These are phyloP conservation scores for Nigrospora oryzae DNA, from an alignment of 2,329 filamentous ascomycete species.

Conservation along the genomic window DNA sequence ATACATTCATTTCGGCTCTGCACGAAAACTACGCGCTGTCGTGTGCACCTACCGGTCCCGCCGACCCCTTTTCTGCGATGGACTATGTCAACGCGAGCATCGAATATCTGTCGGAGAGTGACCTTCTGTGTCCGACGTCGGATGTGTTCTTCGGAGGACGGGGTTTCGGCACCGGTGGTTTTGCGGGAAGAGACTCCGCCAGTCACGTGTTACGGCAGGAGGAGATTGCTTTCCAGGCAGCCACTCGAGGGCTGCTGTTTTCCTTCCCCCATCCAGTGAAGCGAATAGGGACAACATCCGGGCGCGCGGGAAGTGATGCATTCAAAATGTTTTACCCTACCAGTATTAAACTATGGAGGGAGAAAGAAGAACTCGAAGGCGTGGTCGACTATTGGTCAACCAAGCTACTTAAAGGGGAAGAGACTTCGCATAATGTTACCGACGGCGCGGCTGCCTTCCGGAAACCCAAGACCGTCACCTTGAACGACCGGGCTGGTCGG, in stretches of 20 bases:
- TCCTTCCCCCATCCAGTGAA: constrained; percentile 81
- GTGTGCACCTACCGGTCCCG: constrained; percentile 50
- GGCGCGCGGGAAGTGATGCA: constrained; percentile 47
- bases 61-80: constrained; percentile 52
- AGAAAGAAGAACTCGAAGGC: constrained; percentile 72
- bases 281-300: constrained; percentile 40
- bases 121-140: constrained; percentile 71
- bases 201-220: constrained; percentile 80
- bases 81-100: constrained; percentile 81
- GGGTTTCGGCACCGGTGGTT: constrained; percentile 37
- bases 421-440: constrained; percentile 26
- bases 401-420: constrained; percentile 48
- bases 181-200: constrained; percentile 44
- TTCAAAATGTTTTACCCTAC: constrained; percentile 91
- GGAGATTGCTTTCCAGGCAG: constrained; percentile 88
- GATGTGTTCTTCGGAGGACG: constrained; percentile 58
- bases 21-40: constrained; percentile 93
- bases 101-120: constrained; percentile 77
- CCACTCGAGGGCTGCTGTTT: constrained; percentile 79
- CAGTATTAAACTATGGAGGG: constrained; percentile 74
- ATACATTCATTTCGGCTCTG: constrained; percentile 80
- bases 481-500: constrained; percentile 10
- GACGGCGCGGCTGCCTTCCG: constrained; percentile 41
- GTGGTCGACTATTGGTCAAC: constrained; percentile 63
- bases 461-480: constrained; percentile 26